These are phyloP conservation scores for Fraxinus excelsior DNA, from an alignment of 257 asterid species.

Conservation along the genomic window DNA sequence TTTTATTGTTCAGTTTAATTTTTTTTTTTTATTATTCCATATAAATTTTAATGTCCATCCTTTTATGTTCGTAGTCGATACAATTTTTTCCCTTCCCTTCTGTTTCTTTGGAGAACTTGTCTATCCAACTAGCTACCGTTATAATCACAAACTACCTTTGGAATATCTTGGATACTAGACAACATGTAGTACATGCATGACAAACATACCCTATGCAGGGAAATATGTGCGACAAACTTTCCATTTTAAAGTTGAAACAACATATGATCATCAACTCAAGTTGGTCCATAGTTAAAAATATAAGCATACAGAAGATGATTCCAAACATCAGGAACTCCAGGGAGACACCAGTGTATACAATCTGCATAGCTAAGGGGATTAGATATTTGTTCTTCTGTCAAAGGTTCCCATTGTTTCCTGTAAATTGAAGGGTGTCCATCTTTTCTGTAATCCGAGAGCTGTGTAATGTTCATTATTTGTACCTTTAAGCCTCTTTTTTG, in stretches of 20 bases:
- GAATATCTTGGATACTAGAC: not conserved
- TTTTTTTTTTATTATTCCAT: not conserved
- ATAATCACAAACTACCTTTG: not conserved
- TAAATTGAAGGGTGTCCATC: conserved; percentile 87
- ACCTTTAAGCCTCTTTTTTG: conserved; percentile 56
- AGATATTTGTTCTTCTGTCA: conserved; percentile 51
- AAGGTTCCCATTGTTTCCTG: conserved; percentile 74
- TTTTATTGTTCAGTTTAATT: not conserved
- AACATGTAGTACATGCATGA: not conserved
- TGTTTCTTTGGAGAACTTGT: not conserved
- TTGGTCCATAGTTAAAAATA: conserved; percentile 31
- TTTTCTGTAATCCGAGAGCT: conserved; percentile 75
- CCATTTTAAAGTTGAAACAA: not conserved
- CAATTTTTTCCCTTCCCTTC: not conserved
- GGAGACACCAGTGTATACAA: conserved; percentile 95
- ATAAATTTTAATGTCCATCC: not conserved
- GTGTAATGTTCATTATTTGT: conserved; percentile 70
- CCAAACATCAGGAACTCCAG: conserved; percentile 97
- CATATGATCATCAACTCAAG: not conserved
- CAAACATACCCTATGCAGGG: not conserved
- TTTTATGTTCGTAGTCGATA: not conserved
- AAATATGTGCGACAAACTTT: not conserved
- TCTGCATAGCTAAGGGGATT: conserved; percentile 68
- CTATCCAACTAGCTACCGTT: not conserved
- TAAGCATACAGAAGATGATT: conserved; percentile 70